Conservation (phyloP, 2,329 filamentous ascomycete species). For the Phaeomoniella chlamydospora region DNA sequence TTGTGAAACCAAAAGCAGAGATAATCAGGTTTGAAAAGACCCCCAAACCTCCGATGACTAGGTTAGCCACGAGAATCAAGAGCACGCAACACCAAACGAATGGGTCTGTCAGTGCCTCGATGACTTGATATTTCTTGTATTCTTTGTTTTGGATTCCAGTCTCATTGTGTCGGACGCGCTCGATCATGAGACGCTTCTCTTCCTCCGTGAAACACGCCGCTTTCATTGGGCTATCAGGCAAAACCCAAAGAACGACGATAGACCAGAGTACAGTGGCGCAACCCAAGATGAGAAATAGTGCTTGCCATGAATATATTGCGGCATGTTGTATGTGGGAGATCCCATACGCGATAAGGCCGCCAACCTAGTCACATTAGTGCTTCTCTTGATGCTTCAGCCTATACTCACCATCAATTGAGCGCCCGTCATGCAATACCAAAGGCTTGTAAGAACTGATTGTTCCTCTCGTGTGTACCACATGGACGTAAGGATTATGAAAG, state of each 20-base stretch:
- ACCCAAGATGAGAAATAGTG: constrained; percentile 5
- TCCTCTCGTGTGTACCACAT: constrained; percentile 37
- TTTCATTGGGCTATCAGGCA: constrained; percentile 34
- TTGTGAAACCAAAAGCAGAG: too few relatives aligned
- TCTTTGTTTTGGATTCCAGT: constrained; percentile 8
- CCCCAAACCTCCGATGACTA: too few relatives aligned
- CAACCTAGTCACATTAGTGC: too few relatives aligned
- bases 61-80: too few relatives aligned
- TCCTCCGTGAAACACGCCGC: constrained; percentile 6
- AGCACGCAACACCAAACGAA: constrained; percentile 12
- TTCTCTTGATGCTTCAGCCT: too few relatives aligned
- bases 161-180: constrained; percentile 8
- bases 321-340: too few relatives aligned
- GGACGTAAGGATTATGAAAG: constrained; percentile 38
- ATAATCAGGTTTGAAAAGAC: too few relatives aligned
- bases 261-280: constrained; percentile 7
- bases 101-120: constrained; percentile 9
- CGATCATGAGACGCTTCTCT: constrained; percentile 8
- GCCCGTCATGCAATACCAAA: constrained; percentile 12
- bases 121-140: constrained; percentile 7
- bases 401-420: too few relatives aligned
- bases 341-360: too few relatives aligned
- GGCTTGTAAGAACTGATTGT: constrained; percentile 13
- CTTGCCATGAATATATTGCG: too few relatives aligned
- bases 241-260: constrained; percentile 18